Evolutionary conservation across 177 flowering plant genomes (phyloP).

Genomic region (Tripterygium wilfordii): DNA sequence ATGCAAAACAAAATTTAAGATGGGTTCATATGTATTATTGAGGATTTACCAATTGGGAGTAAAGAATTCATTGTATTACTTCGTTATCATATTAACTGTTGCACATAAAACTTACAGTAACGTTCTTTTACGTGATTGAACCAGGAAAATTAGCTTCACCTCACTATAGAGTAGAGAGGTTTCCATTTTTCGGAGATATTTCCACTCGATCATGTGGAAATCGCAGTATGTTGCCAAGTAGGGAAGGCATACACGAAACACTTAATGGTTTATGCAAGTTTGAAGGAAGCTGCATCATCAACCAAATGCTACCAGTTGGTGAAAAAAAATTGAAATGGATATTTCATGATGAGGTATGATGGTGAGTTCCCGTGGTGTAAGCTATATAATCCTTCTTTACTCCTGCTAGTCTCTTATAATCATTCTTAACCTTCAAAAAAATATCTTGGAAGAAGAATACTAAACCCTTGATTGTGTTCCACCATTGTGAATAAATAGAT

Average conservation of each 20-base stretch:
- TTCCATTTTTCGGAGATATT: slow-evolving; percentile 6
- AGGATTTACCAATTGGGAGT: too few species aligned
- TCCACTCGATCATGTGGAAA: slow-evolving; percentile 4
- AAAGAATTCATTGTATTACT: too few species aligned
- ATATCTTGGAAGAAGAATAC: neutral
- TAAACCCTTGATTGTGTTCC: neutral
- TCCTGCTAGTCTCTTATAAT: neutral
- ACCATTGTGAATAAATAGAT: too few species aligned
- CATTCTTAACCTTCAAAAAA: neutral
- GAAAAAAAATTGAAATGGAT: slow-evolving; percentile 7
- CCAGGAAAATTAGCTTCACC: slow-evolving; percentile 19
- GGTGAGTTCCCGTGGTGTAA: slow-evolving; percentile 45
- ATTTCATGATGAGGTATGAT: slow-evolving; percentile 56
- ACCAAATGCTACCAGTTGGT: slow-evolving; percentile 1
- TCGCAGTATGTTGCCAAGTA: slow-evolving; percentile 1
- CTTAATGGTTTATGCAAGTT: neutral
- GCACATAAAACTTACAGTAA: neutral
- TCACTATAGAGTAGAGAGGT: slow-evolving; percentile 8
- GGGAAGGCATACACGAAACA: neutral
- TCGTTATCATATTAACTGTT: too few species aligned
- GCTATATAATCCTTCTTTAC: neutral
- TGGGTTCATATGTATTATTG: too few species aligned
- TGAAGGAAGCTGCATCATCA: slow-evolving; percentile 3
- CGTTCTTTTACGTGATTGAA: slow-evolving; percentile 3
- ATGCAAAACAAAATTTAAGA: too few species aligned